Evolutionary conservation across 129 eudicot genomes (phyloP).

Genomic region (Oenanthe sinensis): DNA sequence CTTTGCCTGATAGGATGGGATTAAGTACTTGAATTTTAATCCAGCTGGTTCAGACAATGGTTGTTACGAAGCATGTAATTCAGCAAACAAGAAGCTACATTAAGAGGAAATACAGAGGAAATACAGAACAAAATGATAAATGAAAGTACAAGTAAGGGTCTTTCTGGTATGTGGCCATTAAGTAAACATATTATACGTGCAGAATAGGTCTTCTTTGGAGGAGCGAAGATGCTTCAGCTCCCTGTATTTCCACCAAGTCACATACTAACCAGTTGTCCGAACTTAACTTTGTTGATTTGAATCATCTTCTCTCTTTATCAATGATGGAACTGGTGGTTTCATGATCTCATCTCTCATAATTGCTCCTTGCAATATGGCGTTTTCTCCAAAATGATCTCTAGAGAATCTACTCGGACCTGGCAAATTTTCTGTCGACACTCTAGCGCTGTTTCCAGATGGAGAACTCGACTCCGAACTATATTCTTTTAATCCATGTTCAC

Average conservation of each 20-base stretch:
- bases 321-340: slow-evolving; percentile 18
- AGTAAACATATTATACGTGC: not conserved
- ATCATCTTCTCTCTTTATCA: slow-evolving; percentile 12
- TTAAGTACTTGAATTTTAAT: too few relatives aligned
- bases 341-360: slow-evolving; percentile 7
- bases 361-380: not conserved
- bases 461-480: slow-evolving; percentile 4
- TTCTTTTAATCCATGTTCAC: slow-evolving; percentile 17
- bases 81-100: not conserved
- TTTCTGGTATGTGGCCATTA: too few relatives aligned
- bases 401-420: slow-evolving; percentile 13
- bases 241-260: not conserved
- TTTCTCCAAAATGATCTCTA: slow-evolving; percentile 1
- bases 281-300: not conserved
- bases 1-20: too few relatives aligned
- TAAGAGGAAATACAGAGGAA: too few relatives aligned
- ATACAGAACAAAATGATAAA: not conserved
- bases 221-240: slow-evolving; percentile 1
- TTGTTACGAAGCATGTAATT: too few relatives aligned
- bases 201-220: not conserved
- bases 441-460: not conserved
- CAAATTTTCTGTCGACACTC: slow-evolving; percentile 2
- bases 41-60: too few relatives aligned
- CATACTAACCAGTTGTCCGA: not conserved
- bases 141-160: too few relatives aligned